Evolutionary conservation across 1,284 basidiomycete genomes (phyloP).

Genomic region (Ustilago cynodontis): DNA sequence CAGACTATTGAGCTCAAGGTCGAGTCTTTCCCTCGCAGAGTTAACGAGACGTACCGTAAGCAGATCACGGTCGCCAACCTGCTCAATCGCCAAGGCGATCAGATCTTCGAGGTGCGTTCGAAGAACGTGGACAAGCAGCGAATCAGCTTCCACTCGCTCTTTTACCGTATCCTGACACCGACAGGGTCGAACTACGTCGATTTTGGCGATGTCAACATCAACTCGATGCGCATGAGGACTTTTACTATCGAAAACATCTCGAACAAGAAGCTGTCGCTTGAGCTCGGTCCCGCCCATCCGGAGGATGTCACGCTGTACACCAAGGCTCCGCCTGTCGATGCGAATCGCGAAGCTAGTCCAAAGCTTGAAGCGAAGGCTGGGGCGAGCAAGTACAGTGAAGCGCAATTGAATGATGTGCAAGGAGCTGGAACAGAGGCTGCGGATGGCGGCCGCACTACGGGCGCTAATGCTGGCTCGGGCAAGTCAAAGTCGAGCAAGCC

Average conservation of each 20-base stretch:
- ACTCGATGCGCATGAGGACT: constrained; percentile 71
- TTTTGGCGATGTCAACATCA: constrained; percentile 73
- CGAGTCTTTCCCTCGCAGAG: constrained; percentile 73
- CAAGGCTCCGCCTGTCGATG: constrained; percentile 48
- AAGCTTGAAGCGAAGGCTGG: constrained; percentile 33
- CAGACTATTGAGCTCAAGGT: constrained; percentile 72
- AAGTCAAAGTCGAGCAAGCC: constrained; percentile 36
- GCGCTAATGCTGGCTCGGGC: constrained; percentile 3
- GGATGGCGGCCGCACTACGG: constrained; percentile 6
- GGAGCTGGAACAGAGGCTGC: constrained; percentile 12
- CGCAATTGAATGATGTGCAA: constrained; percentile 22
- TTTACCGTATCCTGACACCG: constrained; percentile 73
- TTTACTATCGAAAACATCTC: constrained; percentile 72
- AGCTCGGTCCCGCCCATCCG: constrained; percentile 72
- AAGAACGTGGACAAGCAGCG: constrained; percentile 73
- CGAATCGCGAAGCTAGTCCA: constrained; percentile 19
- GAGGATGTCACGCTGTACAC: constrained; percentile 73
- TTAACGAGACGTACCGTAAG: constrained; percentile 73
- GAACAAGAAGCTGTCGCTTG: constrained; percentile 70
- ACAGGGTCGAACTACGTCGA: constrained; percentile 73
- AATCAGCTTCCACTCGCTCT: constrained; percentile 73
- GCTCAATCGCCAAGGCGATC: constrained; percentile 69
- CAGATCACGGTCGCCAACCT: constrained; percentile 72
- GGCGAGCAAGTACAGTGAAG: constrained; percentile 24
- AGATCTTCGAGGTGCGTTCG: constrained; percentile 72